phyloP scores from a whole-genome alignment of 257 asterid genomes.

The Linaria vulgaris region DNA sequence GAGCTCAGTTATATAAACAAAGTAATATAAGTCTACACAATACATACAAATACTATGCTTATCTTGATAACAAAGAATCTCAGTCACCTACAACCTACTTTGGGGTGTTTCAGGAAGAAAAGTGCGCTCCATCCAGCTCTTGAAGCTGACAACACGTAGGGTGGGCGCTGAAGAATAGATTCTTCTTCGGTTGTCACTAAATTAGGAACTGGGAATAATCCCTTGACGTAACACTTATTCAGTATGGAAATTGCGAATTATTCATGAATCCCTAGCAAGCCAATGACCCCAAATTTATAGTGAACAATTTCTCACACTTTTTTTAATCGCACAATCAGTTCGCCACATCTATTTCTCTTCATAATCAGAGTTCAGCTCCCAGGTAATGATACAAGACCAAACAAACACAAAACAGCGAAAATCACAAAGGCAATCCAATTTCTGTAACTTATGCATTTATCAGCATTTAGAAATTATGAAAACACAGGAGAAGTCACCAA shows the following conservation, averaged over 20 bases:
- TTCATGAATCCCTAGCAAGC: not conserved
- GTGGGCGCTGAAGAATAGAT: not conserved
- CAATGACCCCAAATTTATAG: not conserved
- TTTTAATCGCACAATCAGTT: not conserved
- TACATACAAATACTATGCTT: conserved; percentile 12
- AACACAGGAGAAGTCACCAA: not conserved
- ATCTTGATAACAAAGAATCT: not conserved
- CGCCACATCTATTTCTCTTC: conserved; percentile 5
- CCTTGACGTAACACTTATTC: not conserved
- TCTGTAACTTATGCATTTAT: not conserved
- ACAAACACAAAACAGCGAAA: not conserved
- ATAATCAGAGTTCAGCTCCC: not conserved
- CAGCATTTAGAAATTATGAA: not conserved
- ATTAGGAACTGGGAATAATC: conserved; percentile 5
- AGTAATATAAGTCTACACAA: not conserved
- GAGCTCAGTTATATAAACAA: conserved; percentile 3
- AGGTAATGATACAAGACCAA: not conserved
- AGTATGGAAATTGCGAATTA: not conserved
- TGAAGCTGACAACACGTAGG: conserved; percentile 10
- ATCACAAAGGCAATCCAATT: conserved; percentile 14
- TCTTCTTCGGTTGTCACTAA: conserved; percentile 8
- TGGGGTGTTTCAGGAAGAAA: not conserved
- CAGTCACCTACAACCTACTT: conserved; percentile 1
- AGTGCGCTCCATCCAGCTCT: conserved; percentile 7
- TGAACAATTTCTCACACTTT: not conserved